phyloP scores from a whole-genome alignment of 78 protist species.

The Cavenderia fasciculata region DNA sequence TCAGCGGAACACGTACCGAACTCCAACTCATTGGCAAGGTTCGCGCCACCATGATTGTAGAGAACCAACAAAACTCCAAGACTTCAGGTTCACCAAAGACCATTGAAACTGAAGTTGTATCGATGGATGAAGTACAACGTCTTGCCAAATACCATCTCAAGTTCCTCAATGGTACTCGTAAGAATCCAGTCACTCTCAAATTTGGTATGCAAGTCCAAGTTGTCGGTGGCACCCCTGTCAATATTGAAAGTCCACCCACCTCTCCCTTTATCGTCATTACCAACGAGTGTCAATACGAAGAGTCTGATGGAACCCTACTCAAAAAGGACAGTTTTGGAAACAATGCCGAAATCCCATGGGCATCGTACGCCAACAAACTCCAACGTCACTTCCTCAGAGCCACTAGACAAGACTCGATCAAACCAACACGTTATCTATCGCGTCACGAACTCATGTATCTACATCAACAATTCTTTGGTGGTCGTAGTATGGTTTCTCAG shows the following conservation, averaged over 20 bases:
- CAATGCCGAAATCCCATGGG: conserved; percentile 77
- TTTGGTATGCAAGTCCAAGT: conserved; percentile 83
- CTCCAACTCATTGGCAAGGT: conserved; percentile 64
- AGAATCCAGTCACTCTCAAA: conserved; percentile 77
- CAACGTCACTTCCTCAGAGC: conserved; percentile 85
- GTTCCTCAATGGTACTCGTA: conserved; percentile 78
- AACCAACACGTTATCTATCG: conserved; percentile 78
- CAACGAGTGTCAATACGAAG: conserved; percentile 85
- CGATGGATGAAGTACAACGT: conserved; percentile 63
- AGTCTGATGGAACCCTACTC: conserved; percentile 61
- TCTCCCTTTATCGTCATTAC: conserved; percentile 85
- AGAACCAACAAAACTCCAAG: conserved; percentile 69
- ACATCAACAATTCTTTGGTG: conserved; percentile 74
- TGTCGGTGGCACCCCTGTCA: conserved; percentile 69
- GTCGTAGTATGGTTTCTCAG: conserved; percentile 42
- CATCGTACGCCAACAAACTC: conserved; percentile 69
- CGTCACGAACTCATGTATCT: conserved; percentile 76
- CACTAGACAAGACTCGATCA: conserved; percentile 76
- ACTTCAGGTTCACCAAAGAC: conserved; percentile 46
- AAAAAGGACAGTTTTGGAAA: conserved; percentile 74
- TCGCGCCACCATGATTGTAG: conserved; percentile 73
- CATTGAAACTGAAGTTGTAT: conserved; percentile 74
- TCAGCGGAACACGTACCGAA: conserved; percentile 71
- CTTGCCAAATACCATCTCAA: conserved; percentile 74
- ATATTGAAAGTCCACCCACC: conserved; percentile 76